Evolutionary conservation across 371 early-diverging fungal species (phyloP), one percentile per base, ranked within the genome.

Genomic region (Furculomyces boomerangus): DNA sequence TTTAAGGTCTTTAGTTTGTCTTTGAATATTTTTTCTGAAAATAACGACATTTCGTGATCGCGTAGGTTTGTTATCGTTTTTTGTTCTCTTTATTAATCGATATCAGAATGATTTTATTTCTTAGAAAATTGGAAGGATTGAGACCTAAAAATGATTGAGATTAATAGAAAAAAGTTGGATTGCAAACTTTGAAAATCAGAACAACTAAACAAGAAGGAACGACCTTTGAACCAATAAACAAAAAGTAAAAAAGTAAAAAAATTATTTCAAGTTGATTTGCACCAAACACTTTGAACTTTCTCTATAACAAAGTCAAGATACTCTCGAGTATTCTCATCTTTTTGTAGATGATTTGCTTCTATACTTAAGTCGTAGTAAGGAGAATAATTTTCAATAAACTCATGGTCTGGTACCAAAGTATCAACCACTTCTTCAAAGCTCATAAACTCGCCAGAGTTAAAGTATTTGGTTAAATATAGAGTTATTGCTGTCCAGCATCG

Each of bases 401-500:
- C 75, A 55, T 77, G 75, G 50, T 79, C 79, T 1, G 90, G 83
- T n/a, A 86, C 67, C 30, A 78, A 74, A 1, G 57, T 59, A 2
- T 29, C 32, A 1, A 57, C 24, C 2, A 28, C 16, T 64, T 54
- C 43, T 60, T 67, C 45, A 31, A 50, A 30, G 55, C n/a, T n/a
- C n/a, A n/a, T n/a, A n/a, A n/a, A n/a, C n/a, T n/a, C n/a, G n/a
- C n/a, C n/a, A n/a, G n/a, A n/a, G n/a, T n/a, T n/a, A n/a, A n/a
- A n/a, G n/a, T n/a, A n/a, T n/a, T 71, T 54, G 55, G 75, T 59
- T 1, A 77, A 60, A 1, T 68, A 44, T 16, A 75, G 74, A 20
- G 77, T 84, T 55, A 83, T 74, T 59, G 87, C 84, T 5, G 86
- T 76, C 81, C 93, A 91, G 46, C 80, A 80, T 18, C 86, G 67